Evolutionary conservation across 2,329 filamentous ascomycete species (phyloP).

Genomic region (Paracoccidioides lutzii): DNA sequence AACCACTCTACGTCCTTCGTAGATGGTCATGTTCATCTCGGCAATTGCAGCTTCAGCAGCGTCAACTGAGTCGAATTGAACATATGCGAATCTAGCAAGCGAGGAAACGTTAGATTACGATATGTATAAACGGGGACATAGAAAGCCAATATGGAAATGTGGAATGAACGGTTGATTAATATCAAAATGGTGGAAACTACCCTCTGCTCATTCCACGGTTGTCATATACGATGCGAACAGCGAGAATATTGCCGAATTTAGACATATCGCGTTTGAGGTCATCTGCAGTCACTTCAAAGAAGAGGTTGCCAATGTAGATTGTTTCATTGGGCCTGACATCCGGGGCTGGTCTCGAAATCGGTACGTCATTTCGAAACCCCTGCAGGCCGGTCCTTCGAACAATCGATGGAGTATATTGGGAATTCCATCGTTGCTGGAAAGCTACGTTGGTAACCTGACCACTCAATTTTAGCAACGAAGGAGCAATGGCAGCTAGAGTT

Average conservation of each 20-base stretch:
- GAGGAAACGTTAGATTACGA: not conserved
- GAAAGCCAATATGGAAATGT: not conserved
- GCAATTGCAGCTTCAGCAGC: conserved; percentile 45
- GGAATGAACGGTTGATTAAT: not conserved
- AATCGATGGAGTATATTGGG: conserved; percentile 24
- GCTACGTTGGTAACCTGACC: conserved; percentile 27
- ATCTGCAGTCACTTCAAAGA: conserved; percentile 52
- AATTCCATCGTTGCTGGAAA: conserved; percentile 34
- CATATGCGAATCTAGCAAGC: conserved; percentile 49
- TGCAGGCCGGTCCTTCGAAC: conserved; percentile 13
- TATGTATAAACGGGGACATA: not conserved
- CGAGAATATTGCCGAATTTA: conserved; percentile 44
- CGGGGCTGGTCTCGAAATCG: conserved; percentile 5
- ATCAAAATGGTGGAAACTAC: conserved; percentile 31
- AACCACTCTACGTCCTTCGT: conserved; percentile 51
- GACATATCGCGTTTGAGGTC: conserved; percentile 48
- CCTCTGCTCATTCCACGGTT: conserved; percentile 54
- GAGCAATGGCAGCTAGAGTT: conserved; percentile 23
- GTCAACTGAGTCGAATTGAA: conserved; percentile 44
- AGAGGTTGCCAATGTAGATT: conserved; percentile 57
- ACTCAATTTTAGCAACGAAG: conserved; percentile 23
- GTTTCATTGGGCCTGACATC: conserved; percentile 27
- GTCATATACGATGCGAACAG: conserved; percentile 47
- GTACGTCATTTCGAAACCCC: conserved; percentile 13
- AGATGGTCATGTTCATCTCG: conserved; percentile 45